Conservation (phyloP, 768 basidiomycete genomes). For the Clitopilus passeckerianus region DNA sequence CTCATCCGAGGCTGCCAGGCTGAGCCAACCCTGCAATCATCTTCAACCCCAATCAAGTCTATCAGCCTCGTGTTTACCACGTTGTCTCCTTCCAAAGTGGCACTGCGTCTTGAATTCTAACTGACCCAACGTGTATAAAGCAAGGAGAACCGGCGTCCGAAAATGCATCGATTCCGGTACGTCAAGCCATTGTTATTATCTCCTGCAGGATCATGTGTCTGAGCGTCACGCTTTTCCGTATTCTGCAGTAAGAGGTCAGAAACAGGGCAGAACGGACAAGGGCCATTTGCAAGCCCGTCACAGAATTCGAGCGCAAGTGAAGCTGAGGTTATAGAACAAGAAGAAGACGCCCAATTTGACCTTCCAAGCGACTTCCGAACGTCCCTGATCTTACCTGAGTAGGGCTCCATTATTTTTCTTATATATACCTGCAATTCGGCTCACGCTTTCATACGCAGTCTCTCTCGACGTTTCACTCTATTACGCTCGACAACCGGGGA, state of each 20-base stretch:
- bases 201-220: conserved; percentile 18
- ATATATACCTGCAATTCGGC: conserved; percentile 10
- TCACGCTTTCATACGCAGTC: conserved; percentile 37
- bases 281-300: conserved; percentile 22
- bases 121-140: conserved; percentile 62
- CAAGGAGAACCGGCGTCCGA: conserved; percentile 36
- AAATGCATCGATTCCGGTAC: conserved; percentile 84
- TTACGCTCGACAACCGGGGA: conserved; percentile 66
- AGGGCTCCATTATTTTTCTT: conserved; percentile 26
- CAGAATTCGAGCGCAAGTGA: conserved; percentile 13
- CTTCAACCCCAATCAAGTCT: conserved; percentile 23
- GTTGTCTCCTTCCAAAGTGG: conserved; percentile 49
- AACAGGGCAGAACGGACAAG: conserved; percentile 41
- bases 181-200: conserved; percentile 23
- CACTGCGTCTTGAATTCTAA: conserved; percentile 17
- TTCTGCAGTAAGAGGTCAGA: conserved; percentile 73
- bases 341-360: conserved; percentile 52
- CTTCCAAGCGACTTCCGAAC: conserved; percentile 78
- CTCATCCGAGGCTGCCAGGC: conserved; percentile 4
- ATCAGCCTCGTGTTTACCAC: conserved; percentile 72
- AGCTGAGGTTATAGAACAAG: conserved; percentile 14
- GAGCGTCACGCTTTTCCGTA: conserved; percentile 15
- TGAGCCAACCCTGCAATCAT: conserved; percentile 21
- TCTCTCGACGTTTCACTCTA: conserved; percentile 78
- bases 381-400: conserved; percentile 84